Base-by-base conservation (phyloP, 495 filamentous ascomycete species). In the Sphaerosporella brunnea region DNA sequence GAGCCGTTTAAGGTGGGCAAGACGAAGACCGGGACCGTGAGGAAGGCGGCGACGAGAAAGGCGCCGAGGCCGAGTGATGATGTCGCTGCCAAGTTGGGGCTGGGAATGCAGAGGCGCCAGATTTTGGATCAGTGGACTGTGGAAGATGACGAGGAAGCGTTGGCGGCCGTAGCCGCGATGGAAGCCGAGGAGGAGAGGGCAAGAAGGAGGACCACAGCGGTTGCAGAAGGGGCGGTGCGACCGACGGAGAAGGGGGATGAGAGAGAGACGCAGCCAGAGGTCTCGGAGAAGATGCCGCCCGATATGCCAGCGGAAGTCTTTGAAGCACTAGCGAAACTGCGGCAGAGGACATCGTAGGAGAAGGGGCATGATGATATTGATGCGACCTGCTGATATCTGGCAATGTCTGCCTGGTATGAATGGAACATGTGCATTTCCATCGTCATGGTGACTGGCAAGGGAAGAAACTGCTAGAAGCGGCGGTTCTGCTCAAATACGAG, bases 1-100 rank as follows among this genome's bases (percentile, higher is more conserved):
- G 85, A 92, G 64, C 81, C 80, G 4, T 95, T 95, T 54, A 64
- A 82, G 51, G 74, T 80, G 8, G 73, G 76, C 55, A 79, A 76
- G 50, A 38, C 47, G 54, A 41, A 46, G 50, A 45, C 15, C 50
- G 49, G 15, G 52, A 56, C 46, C 50, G 52, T 38, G 63, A 51
- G 23, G 58, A 41, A 48, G 54, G 37, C 37, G 46, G 26, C 19
- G 52, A 58, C 32, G 52, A 35, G 34, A 50, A 40, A 18, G 15
- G 16, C 28, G 23, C 45, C 28, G 19, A 8, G 19, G 20, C 43
- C 26, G 4, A 53, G 34, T 36, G 45, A 55, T n/a, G 64, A 66
- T 45, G 57, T 60, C 28, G 62, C 66, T 20, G 52, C 67, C 34
- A 67, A 68, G 5, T 47, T 68, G 18, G 56, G 64, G 28, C 59